Percentiles rank a stretch among this genome's conserved stretches.
These are phyloP conservation scores for Panicum virgatum DNA, from an alignment of 202 grass and related monocot genomes.

Conservation along the genomic window DNA sequence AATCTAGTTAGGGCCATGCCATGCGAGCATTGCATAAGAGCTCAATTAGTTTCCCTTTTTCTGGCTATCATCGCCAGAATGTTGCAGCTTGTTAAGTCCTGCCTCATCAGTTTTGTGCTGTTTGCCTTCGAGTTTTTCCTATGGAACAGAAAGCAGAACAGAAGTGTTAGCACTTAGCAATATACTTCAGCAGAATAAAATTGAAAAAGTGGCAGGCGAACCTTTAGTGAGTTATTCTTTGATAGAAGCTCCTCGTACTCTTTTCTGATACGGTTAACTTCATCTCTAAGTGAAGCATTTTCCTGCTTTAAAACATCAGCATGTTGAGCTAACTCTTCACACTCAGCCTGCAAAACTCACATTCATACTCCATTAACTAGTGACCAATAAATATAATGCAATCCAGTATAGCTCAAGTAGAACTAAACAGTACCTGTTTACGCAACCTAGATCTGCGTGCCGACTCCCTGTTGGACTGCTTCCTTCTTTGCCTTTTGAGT, in stretches of 20 bases:
- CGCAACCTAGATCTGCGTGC: slow-evolving; percentile 97
- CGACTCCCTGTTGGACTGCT: slow-evolving; percentile 97
- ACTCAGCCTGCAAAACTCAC: slow-evolving; percentile 83
- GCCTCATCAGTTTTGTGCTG: slow-evolving; percentile 62
- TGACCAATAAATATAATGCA: slow-evolving; percentile 8
- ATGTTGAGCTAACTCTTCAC: slow-evolving; percentile 84
- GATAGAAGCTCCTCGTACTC: slow-evolving; percentile 82
- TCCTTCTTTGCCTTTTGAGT: slow-evolving; percentile 95
- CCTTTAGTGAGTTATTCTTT: slow-evolving; percentile 84
- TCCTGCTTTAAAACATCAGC: slow-evolving; percentile 89
- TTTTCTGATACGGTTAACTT: slow-evolving; percentile 81
- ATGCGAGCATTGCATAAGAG: slow-evolving; percentile 44
- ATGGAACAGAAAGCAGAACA: slow-evolving; percentile 31
- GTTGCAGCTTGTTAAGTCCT: slow-evolving; percentile 56
- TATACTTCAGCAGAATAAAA: slow-evolving; percentile 24
- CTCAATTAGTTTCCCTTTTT: slow-evolving; percentile 70
- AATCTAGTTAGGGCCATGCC: slow-evolving; percentile 66
- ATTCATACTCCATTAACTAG: slow-evolving; percentile 23
- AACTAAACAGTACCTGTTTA: slow-evolving; percentile 75
- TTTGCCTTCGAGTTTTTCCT: slow-evolving; percentile 77
- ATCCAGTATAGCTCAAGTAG: background rate
- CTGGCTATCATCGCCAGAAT: slow-evolving; percentile 53
- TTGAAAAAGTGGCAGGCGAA: slow-evolving; percentile 18
- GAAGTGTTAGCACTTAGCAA: slow-evolving; percentile 11
- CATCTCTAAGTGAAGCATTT: slow-evolving; percentile 86